phyloP scores from a whole-genome alignment of 176 grass and related monocot species.

The Rhynchospora tenuis region DNA sequence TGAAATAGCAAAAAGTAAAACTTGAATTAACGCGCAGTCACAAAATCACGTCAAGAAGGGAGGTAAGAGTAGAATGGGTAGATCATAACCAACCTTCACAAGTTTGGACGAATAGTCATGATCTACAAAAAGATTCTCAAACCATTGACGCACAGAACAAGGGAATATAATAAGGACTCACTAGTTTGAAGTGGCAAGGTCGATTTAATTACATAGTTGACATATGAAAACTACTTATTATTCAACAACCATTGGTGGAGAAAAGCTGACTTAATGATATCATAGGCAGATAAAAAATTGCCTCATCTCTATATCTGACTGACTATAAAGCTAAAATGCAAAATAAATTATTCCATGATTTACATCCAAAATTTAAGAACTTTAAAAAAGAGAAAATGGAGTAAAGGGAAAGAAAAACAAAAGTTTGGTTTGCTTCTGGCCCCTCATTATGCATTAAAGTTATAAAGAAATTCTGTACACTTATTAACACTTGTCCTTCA shows the following conservation, averaged over 20 bases:
- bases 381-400: constrained; percentile 10
- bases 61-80: neutral
- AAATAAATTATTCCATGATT: constrained; percentile 4
- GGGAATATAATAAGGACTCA: neutral
- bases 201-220: neutral
- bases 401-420: constrained; percentile 6
- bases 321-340: constrained; percentile 20
- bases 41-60: neutral
- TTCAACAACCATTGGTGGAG: neutral
- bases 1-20: no score
- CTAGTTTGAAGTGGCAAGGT: neutral
- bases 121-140: constrained; percentile 26
- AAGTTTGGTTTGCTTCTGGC: constrained; percentile 18
- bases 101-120: neutral
- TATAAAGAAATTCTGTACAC: constrained; percentile 45
- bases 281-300: neutral
- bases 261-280: constrained; percentile 6
- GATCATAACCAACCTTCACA: neutral
- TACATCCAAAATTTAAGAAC: constrained; percentile 31
- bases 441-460: constrained; percentile 20
- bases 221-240: constrained; percentile 16
- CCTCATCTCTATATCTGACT: neutral
- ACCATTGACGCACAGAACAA: neutral
- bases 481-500: constrained; percentile 29
- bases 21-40: no score